Evolutionary conservation across 768 basidiomycete species (phyloP), one percentile per base, ranked within the genome.

Genomic region (Trametes elegans): DNA sequence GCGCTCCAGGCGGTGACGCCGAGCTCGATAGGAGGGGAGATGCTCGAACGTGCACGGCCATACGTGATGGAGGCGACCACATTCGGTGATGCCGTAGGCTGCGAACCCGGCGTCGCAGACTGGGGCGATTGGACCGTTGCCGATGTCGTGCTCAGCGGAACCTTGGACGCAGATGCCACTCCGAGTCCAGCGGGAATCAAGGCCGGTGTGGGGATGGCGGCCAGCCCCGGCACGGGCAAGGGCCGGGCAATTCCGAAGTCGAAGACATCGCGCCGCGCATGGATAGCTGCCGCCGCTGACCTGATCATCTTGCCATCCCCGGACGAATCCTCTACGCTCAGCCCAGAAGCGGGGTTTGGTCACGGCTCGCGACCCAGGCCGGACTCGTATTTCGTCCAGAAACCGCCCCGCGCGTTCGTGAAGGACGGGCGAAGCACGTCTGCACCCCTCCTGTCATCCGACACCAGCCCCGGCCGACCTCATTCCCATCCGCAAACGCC

Each of bases 101-200:
- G 57, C 43, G 58, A 53, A 29, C 57, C 57, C 2, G 57, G 47
- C 38, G 32, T 49, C 36, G 43, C 49, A 23, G 49, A 47, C 54
- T 49, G 55, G 32, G 50, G 57, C n/a, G 66, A 68, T 35, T 73
- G 68, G 68, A 66, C 68, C 3, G 59, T 74, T 23, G 65, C 68
- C 3, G 74, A 74, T 47, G 49, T 68, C 38, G 53, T 74, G 1
- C 62, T 75, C 3, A 66, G 66, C 40, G 72, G 71, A 9, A 63
- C 61, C 6, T 68, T 75, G n/a, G 73, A 75, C 48, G 61, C 64
- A 1, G 55, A 57, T 16, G 32, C 28, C 45, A 10, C 47, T 18
- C 21, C 29, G 10, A n/a, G 38, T 9, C 6, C 23, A 24, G 28
- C 36, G 41, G 44, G 39, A 28, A 54, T 28, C n/a, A 51, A 38